These are phyloP conservation scores for Fomitopsis betulina DNA, from an alignment of 1,284 basidiomycete species.

Conservation along the genomic window DNA sequence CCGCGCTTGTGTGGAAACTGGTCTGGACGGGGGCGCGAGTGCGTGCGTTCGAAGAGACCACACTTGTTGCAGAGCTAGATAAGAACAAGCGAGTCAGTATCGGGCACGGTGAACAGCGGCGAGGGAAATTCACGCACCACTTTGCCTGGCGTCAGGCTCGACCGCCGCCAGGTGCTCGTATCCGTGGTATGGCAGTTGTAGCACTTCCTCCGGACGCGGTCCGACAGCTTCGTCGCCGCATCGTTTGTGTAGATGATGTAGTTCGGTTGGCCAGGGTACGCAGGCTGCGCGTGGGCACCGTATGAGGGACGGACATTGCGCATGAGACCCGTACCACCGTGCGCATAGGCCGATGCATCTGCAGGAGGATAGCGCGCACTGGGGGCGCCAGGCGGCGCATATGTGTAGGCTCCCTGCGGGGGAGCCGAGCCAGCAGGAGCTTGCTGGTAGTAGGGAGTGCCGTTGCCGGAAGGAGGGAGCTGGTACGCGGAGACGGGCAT, in stretches of 20 bases:
- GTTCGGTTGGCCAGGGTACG: slow-evolving; percentile 31
- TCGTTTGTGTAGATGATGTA: slow-evolving; percentile 63
- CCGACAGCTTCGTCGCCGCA: slow-evolving; percentile 71
- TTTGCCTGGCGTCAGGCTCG: slow-evolving; percentile 74
- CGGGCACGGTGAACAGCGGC: not conserved
- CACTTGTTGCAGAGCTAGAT: slow-evolving; percentile 81
- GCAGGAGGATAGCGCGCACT: slow-evolving; percentile 27
- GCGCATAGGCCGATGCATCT: slow-evolving; percentile 16
- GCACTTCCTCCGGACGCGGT: slow-evolving; percentile 67
- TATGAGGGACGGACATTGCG: slow-evolving; percentile 25
- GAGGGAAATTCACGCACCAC: slow-evolving; percentile 47
- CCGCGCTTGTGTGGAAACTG: slow-evolving; percentile 79
- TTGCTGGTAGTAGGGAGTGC: slow-evolving; percentile 32
- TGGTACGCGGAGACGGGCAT: slow-evolving; percentile 2
- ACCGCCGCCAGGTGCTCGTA: slow-evolving; percentile 75
- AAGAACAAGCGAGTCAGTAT: slow-evolving; percentile 1
- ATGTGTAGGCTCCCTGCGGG: slow-evolving; percentile 19
- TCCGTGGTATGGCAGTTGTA: slow-evolving; percentile 82
- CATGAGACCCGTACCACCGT: slow-evolving; percentile 21
- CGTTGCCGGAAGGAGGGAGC: slow-evolving; percentile 23
- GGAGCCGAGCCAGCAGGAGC: slow-evolving; percentile 19
- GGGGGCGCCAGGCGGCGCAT: slow-evolving; percentile 27
- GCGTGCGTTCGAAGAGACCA: slow-evolving; percentile 77
- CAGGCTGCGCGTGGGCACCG: slow-evolving; percentile 24
- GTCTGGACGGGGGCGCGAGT: slow-evolving; percentile 72